Conservation (phyloP, 2,329 filamentous ascomycete species). For the Neoarthrinium moseri region DNA sequence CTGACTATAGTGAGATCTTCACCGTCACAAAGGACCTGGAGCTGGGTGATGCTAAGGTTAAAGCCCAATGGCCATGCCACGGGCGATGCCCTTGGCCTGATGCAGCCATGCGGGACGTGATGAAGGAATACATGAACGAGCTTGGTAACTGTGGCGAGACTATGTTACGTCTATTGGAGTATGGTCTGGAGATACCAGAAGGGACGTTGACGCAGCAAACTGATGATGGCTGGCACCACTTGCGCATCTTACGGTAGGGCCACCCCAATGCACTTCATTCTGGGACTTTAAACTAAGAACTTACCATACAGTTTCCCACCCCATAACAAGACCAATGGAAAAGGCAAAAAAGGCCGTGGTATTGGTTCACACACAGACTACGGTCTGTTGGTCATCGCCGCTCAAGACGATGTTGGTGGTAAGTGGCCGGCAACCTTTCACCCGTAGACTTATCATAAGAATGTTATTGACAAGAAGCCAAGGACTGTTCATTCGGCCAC, state of each 20-base stretch:
- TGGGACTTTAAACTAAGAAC: not conserved
- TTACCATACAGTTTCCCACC: conserved; percentile 29
- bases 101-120: conserved; percentile 34
- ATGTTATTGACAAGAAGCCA: not conserved
- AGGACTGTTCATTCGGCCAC: conserved; percentile 46
- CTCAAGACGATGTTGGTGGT: conserved; percentile 49
- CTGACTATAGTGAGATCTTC: conserved; percentile 52
- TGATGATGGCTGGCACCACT: conserved; percentile 50
- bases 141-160: conserved; percentile 41
- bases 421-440: too few species aligned
- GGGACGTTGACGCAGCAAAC: conserved; percentile 40
- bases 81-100: conserved; percentile 49
- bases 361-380: conserved; percentile 54
- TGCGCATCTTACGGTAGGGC: conserved; percentile 43
- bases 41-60: conserved; percentile 35
- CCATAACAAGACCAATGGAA: conserved; percentile 39
- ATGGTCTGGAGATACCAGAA: conserved; percentile 38
- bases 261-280: not conserved
- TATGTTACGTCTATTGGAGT: conserved; percentile 43
- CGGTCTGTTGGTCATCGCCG: conserved; percentile 48
- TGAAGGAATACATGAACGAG: conserved; percentile 39
- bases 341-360: conserved; percentile 46
- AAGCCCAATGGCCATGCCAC: conserved; percentile 45
- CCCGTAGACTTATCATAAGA: too few species aligned
- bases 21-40: conserved; percentile 49